A percentile compares a stretch with the other conserved stretches of the same genome.
Evolutionary conservation across 2,329 filamentous ascomycete genomes (phyloP).

Genomic region (Chalara sp.): DNA sequence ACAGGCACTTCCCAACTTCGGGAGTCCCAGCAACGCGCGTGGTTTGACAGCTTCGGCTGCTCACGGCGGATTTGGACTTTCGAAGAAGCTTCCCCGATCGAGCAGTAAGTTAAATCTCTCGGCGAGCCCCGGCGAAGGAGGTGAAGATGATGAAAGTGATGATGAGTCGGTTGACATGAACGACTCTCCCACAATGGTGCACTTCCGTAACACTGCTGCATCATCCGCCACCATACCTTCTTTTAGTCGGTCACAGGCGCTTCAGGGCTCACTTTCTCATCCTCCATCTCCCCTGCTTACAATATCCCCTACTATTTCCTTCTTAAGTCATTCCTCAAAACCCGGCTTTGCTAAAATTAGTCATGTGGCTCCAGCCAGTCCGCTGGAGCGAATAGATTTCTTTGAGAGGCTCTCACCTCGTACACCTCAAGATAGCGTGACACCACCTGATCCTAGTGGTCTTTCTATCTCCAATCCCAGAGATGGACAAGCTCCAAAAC

Average conservation of each 20-base stretch:
- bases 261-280: slow-evolving; percentile 25
- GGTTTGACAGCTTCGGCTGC: slow-evolving; percentile 19
- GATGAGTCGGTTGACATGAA: slow-evolving; percentile 23
- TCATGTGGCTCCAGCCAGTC: slow-evolving; percentile 50
- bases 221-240: slow-evolving; percentile 32
- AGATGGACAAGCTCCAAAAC: slow-evolving; percentile 20
- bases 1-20: slow-evolving; percentile 38
- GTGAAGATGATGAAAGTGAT: slow-evolving; percentile 16
- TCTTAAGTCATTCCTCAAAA: slow-evolving; percentile 29
- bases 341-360: slow-evolving; percentile 46
- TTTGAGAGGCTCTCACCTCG: slow-evolving; percentile 52
- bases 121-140: slow-evolving; percentile 20
- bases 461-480: slow-evolving; percentile 69
- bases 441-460: slow-evolving; percentile 73
- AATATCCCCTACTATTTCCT: slow-evolving; percentile 23
- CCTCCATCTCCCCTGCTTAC: slow-evolving; percentile 19
- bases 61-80: slow-evolving; percentile 17
- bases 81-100: slow-evolving; percentile 22
- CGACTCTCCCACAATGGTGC: slow-evolving; percentile 27
- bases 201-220: slow-evolving; percentile 28
- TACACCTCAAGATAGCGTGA: slow-evolving; percentile 70
- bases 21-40: slow-evolving; percentile 24
- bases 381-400: slow-evolving; percentile 49
- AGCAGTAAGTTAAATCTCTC: slow-evolving; percentile 30
- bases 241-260: slow-evolving; percentile 30